Evolutionary conservation across 2,329 filamentous ascomycete species (phyloP).

Genomic region (Penicillium thymicola): DNA sequence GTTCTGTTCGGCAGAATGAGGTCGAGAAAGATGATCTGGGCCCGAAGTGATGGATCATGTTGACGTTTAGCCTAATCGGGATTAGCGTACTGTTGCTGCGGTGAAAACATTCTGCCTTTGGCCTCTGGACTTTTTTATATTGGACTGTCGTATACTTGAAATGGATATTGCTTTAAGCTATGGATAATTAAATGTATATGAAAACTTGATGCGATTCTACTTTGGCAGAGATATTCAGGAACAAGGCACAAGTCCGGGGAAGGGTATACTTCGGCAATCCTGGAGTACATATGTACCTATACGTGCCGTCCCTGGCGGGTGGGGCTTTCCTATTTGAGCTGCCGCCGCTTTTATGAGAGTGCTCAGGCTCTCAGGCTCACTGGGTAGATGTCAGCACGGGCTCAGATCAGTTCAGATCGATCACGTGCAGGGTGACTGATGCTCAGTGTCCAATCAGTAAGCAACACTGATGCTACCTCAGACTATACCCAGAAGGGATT

Average conservation of each 20-base stretch:
- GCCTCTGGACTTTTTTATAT: neutral
- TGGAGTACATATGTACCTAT: neutral
- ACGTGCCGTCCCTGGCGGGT: no score
- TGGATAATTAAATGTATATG: neutral
- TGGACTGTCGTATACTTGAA: neutral
- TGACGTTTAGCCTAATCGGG: slow-evolving; percentile 27
- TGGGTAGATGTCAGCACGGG: no score
- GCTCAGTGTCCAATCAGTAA: no score
- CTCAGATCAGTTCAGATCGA: no score
- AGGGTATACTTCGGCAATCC: neutral
- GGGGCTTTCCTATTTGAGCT: no score
- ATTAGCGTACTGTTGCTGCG: slow-evolving; percentile 28
- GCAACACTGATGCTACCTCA: no score
- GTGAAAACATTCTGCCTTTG: slow-evolving; percentile 9
- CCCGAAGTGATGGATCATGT: slow-evolving; percentile 15
- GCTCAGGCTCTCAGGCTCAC: no score
- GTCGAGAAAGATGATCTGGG: neutral
- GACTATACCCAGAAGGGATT: no score
- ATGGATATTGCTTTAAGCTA: neutral
- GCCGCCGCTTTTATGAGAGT: no score
- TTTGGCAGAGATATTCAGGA: no score
- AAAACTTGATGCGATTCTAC: neutral
- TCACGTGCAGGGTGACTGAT: no score
- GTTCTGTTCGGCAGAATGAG: neutral
- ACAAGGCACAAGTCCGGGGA: neutral